A percentile compares a stretch with the other conserved stretches of the same genome.
phyloP scores from a whole-genome alignment of 2,329 filamentous ascomycete species.

The Aspergillus fructus region DNA sequence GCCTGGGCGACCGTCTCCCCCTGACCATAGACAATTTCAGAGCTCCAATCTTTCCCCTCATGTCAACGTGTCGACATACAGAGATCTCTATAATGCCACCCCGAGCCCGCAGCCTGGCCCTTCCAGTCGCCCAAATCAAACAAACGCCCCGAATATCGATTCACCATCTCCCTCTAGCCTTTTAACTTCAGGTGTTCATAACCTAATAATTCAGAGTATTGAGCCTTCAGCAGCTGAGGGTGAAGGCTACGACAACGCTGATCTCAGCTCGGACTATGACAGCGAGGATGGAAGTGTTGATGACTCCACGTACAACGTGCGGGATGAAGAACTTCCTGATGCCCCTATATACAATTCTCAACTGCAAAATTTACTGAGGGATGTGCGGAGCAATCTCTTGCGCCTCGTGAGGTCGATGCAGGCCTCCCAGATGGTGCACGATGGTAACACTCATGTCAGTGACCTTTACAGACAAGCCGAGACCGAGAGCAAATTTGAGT shows the following conservation, averaged over 20 bases:
- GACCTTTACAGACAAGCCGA: neutral
- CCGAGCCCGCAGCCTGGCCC: neutral
- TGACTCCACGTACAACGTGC: slow-evolving; percentile 9
- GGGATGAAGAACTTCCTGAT: slow-evolving; percentile 13
- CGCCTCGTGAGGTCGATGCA: neutral
- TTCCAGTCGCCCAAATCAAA: neutral
- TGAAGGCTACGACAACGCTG: neutral
- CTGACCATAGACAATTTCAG: neutral
- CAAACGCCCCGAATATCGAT: too few species aligned
- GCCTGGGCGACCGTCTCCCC: neutral
- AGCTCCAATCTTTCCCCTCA: neutral
- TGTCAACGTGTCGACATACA: slow-evolving; percentile 10
- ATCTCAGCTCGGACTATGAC: neutral
- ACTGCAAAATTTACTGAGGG: neutral
- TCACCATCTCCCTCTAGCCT: neutral
- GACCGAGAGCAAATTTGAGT: slow-evolving; percentile 3
- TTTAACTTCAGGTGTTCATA: neutral
- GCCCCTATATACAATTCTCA: slow-evolving; percentile 19
- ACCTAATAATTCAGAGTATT: neutral
- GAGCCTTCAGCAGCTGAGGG: neutral
- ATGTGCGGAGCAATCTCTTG: neutral
- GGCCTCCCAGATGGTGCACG: neutral
- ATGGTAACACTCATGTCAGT: neutral
- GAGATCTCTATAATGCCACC: slow-evolving; percentile 12
- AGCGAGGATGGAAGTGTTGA: neutral